phyloP scores from a whole-genome alignment of 2,329 filamentous ascomycete species.

The Cytospora paraplurivora region DNA sequence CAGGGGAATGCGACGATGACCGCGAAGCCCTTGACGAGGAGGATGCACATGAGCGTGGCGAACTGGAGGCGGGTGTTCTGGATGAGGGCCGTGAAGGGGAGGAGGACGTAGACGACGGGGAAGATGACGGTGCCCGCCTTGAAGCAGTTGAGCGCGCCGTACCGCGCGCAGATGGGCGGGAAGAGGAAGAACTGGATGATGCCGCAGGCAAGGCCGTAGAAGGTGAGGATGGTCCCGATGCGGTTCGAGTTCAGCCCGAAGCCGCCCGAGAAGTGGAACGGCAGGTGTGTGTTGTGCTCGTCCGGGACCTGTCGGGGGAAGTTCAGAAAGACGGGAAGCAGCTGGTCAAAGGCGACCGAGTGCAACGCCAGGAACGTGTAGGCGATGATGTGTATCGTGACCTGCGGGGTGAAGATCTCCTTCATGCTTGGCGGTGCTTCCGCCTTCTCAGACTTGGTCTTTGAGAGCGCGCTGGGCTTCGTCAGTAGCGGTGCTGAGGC shows the following conservation, averaged over 20 bases:
- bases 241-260: conserved; percentile 72
- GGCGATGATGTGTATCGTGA: conserved; percentile 70
- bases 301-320: conserved; percentile 61
- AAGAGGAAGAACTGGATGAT: conserved; percentile 86
- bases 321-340: conserved; percentile 87
- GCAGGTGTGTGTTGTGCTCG: conserved; percentile 62
- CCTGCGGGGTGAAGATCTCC: conserved; percentile 75
- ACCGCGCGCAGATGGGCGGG: conserved; percentile 70
- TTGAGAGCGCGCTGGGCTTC: conserved; percentile 27
- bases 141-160: conserved; percentile 75
- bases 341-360: conserved; percentile 81
- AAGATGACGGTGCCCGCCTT: conserved; percentile 67
- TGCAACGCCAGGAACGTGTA: conserved; percentile 85
- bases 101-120: conserved; percentile 77
- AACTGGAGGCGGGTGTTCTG: conserved; percentile 53
- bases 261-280: conserved; percentile 80
- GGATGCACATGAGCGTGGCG: conserved; percentile 63
- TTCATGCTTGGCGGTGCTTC: conserved; percentile 41
- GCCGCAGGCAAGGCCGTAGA: conserved; percentile 79
- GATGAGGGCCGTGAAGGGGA: conserved; percentile 76
- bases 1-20: conserved; percentile 89
- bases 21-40: conserved; percentile 73
- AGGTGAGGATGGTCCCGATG: conserved; percentile 84
- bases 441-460: conserved; percentile 34
- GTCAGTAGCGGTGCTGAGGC: conserved; percentile 58